Conservation (phyloP, 2,329 filamentous ascomycete species). For the Chaetomium globosum region DNA sequence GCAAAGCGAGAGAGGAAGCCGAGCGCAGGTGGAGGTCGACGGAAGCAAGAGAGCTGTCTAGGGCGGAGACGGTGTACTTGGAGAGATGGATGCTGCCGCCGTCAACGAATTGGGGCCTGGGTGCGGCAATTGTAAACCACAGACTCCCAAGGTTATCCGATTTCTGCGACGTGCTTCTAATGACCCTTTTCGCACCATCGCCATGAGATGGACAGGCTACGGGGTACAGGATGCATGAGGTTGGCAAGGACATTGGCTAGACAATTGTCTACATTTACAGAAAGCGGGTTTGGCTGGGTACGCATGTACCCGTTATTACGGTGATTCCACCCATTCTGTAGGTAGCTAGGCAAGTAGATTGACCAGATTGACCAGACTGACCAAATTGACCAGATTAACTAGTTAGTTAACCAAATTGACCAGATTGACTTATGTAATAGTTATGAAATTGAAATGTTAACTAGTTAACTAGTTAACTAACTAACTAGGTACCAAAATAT, state of each 20-base stretch:
- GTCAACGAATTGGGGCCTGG: slow-evolving; percentile 33
- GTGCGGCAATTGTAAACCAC: slow-evolving; percentile 42
- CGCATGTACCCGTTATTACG: neutral
- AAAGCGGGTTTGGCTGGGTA: too few relatives aligned
- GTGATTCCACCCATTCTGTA: too few relatives aligned
- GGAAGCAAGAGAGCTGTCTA: slow-evolving; percentile 61
- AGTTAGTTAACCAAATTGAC: too few relatives aligned
- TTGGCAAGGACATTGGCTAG: neutral
- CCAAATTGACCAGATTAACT: neutral
- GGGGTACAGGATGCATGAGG: neutral
- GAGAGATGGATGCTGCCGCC: slow-evolving; percentile 49
- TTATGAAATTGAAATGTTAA: neutral
- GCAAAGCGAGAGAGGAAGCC: slow-evolving; percentile 69
- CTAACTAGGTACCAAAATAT: neutral
- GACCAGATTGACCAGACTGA: too few relatives aligned
- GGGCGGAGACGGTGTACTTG: slow-evolving; percentile 59
- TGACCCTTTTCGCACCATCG: slow-evolving; percentile 45
- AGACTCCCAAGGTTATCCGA: slow-evolving; percentile 47
- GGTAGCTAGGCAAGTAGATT: too few relatives aligned
- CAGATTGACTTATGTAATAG: slow-evolving; percentile 11
- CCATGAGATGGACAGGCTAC: slow-evolving; percentile 1
- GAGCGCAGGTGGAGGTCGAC: slow-evolving; percentile 70
- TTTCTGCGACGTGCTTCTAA: slow-evolving; percentile 51
- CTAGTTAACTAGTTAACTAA: too few relatives aligned
- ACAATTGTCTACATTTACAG: slow-evolving; percentile 1